phyloP scores from a whole-genome alignment of 2,329 filamentous ascomycete species.

The Colletotrichum sp. region DNA sequence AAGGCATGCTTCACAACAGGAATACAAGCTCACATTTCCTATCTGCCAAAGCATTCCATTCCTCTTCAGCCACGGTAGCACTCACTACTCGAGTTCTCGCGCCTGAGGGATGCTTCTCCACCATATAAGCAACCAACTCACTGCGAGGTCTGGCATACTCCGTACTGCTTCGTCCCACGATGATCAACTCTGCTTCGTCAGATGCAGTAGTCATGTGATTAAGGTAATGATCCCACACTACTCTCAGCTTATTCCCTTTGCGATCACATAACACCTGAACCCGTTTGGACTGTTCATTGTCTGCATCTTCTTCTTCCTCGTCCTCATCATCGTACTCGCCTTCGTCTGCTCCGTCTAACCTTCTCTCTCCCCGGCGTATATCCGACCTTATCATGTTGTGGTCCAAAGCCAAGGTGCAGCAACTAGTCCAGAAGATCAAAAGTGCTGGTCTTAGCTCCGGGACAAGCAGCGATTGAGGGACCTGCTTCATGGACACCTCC shows the following conservation, averaged over 20 bases:
- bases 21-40: neutral
- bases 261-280: neutral
- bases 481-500: rapidly evolving
- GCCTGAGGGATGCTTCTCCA: neutral
- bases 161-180: neutral
- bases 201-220: neutral
- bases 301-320: neutral
- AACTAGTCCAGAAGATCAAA: neutral
- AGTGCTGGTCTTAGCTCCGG: neutral
- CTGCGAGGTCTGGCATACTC: neutral
- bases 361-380: neutral
- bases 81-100: neutral
- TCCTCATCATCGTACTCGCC: neutral
- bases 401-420: neutral
- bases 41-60: neutral
- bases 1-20: rapidly evolving
- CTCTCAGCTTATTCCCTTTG: neutral
- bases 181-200: neutral
- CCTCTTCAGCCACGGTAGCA: neutral
- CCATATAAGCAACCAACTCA: neutral
- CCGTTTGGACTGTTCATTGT: neutral
- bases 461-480: neutral
- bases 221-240: neutral
- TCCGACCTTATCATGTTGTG: neutral
- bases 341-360: rapidly evolving